Base-by-base conservation (phyloP, 257 asterid species). In the Solanum ossicruentum region DNA sequence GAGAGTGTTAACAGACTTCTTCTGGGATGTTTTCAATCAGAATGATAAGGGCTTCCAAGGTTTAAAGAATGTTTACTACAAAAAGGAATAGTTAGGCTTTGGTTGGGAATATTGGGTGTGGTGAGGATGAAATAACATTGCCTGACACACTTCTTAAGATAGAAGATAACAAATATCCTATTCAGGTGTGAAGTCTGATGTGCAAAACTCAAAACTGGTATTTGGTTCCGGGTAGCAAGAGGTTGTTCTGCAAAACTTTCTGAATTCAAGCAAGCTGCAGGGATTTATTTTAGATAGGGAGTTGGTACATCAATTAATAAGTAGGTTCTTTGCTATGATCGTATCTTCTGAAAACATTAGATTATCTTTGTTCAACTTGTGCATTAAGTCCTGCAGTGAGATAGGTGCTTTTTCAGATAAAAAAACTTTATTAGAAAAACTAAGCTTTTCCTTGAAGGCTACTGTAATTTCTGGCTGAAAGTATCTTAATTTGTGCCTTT, bases 321-420 rank as follows among this genome's bases (percentile, higher is more conserved):
- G 88, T 87, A 91, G 92, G 88, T 79, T 88, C 86, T 88, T 88
- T 86, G 87, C 54, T 43, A 2, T 43, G 80, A 43, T 86, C 72
- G 28, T 84, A 85, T 88, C 72, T 47, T 83, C 81, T 77, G 65
- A 85, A 69, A 73, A 84, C 88, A 72, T 72, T 71, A 20, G 80
- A 20, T 72, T 11, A 72, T 82, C 89, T 85, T 86, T 88, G 87
- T 86, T 87, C 85, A 85, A 87, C 90, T 85, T 92, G 92, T 93
- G 90, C 87, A 43, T 91, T 89, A 91, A 87, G 86, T 90, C 87
- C 85, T 87, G 91, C 83, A 39, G 51, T 85, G 86, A 86, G 86
- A 71, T 84, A 87, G 90, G 87, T 89, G 85, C 83, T 86, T 86
- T 45, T n/a, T 87, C 86, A 69, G 85, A 86, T 85, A 84, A 87